Conservation (phyloP, 257 asterid genomes). For the Asclepias syriaca region DNA sequence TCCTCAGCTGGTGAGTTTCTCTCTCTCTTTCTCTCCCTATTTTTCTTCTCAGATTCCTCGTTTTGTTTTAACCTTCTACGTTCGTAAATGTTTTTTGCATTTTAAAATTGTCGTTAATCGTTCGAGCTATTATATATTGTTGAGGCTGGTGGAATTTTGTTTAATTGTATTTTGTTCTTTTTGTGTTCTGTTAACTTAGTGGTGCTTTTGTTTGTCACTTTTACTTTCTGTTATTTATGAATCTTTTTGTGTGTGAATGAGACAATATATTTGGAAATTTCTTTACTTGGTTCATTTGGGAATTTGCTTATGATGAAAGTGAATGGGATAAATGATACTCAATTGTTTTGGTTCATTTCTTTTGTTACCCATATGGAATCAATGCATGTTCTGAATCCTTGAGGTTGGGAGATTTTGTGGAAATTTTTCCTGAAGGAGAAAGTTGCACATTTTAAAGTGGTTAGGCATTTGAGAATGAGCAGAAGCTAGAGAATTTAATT, state of each 20-base stretch:
- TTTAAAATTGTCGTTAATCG: neutral
- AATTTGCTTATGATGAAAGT: neutral
- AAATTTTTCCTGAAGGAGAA: neutral
- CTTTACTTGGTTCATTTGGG: neutral
- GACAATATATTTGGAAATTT: neutral
- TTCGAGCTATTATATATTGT: neutral
- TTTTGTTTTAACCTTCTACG: neutral
- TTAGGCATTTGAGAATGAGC: neutral
- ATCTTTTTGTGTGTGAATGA: neutral
- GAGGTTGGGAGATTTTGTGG: neutral
- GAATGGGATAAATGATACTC: neutral
- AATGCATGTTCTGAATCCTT: neutral
- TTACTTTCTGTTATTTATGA: neutral
- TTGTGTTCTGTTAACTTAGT: neutral
- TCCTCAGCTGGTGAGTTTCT: constrained; percentile 17
- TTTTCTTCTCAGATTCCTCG: neutral
- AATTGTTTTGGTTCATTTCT: neutral
- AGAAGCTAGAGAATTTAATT: neutral
- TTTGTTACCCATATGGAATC: neutral
- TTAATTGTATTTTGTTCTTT: neutral
- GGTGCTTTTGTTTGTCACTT: neutral
- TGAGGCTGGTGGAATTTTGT: neutral
- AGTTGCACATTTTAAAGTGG: neutral
- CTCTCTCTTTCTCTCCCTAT: neutral
- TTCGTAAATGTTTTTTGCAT: neutral